These are phyloP conservation scores for Paraconiothyrium brasiliense DNA, from an alignment of 2,329 filamentous ascomycete genomes.

Conservation along the genomic window DNA sequence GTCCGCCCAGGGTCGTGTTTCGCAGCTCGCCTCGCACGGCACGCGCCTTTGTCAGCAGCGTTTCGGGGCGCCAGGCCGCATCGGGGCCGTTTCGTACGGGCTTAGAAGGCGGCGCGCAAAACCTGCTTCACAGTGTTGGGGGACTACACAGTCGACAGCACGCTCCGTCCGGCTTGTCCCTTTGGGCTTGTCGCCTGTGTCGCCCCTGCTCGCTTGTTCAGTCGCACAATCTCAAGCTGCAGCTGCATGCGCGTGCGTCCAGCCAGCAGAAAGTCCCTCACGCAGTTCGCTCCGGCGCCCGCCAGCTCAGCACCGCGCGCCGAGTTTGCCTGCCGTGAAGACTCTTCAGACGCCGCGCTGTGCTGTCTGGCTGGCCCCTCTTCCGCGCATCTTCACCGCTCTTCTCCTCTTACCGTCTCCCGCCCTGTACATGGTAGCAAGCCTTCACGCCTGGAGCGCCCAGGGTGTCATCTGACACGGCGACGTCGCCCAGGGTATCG, in stretches of 20 bases:
- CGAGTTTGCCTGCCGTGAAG: background rate
- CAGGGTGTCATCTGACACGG: slow-evolving; percentile 43
- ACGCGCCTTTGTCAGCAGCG: slow-evolving; percentile 1
- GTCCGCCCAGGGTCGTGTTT: background rate
- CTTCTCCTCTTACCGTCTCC: slow-evolving; percentile 28
- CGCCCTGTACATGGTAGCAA: background rate
- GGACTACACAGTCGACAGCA: too few relatives aligned
- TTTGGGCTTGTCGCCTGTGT: background rate
- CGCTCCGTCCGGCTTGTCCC: background rate
- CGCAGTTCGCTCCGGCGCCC: background rate
- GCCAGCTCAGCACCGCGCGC: background rate
- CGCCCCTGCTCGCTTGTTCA: background rate
- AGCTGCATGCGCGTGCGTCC: slow-evolving; percentile 8
- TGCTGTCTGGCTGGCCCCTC: slow-evolving; percentile 8
- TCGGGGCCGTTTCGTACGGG: slow-evolving; percentile 11
- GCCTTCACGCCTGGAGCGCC: slow-evolving; percentile 16
- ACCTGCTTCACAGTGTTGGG: too few relatives aligned
- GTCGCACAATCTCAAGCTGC: background rate
- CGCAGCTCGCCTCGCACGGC: background rate
- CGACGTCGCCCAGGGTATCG: slow-evolving; percentile 15
- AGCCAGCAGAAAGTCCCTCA: background rate
- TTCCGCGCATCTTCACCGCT: slow-evolving; percentile 32
- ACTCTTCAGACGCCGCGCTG: slow-evolving; percentile 1
- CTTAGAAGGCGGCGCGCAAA: background rate
- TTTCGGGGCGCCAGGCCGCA: slow-evolving; percentile 2